These are phyloP conservation scores for Crepidotus variabilis DNA, from an alignment of 768 basidiomycete species.

Conservation along the genomic window DNA sequence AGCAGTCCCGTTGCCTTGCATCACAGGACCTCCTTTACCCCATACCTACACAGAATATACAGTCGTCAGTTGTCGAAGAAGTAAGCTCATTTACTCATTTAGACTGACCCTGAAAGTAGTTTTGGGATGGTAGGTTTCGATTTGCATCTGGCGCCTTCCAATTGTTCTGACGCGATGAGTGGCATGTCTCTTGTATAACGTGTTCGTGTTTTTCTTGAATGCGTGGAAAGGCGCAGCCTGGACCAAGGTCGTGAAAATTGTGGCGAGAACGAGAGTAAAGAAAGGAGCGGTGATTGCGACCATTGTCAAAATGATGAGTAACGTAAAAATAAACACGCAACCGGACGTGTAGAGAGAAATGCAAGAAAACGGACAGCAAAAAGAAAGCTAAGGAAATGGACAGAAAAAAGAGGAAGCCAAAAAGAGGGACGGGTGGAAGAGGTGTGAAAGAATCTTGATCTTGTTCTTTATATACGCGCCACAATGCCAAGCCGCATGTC, in stretches of 20 bases:
- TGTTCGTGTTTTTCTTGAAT: not conserved
- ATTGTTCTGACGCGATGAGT: not conserved
- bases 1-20: conserved; percentile 7
- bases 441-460: not conserved
- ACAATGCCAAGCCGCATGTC: too few relatives aligned
- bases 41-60: conserved; percentile 17
- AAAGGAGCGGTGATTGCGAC: not conserved
- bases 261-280: not conserved
- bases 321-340: not conserved
- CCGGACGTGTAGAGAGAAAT: not conserved
- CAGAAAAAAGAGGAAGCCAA: not conserved
- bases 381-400: not conserved
- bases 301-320: not conserved
- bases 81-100: not conserved
- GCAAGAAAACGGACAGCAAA: not conserved
- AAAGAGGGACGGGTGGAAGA: not conserved
- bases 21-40: conserved; percentile 19
- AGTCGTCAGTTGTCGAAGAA: not conserved
- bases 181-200: not conserved
- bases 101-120: conserved; percentile 20
- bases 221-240: not conserved
- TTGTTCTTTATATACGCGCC: not conserved
- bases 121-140: conserved; percentile 24
- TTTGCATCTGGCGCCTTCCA: not conserved
- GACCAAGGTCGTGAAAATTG: not conserved